Evolutionary conservation across 2,329 filamentous ascomycete genomes (phyloP), one percentile per base, ranked within the genome.

Genomic region (Nigrospora osmanthi): DNA sequence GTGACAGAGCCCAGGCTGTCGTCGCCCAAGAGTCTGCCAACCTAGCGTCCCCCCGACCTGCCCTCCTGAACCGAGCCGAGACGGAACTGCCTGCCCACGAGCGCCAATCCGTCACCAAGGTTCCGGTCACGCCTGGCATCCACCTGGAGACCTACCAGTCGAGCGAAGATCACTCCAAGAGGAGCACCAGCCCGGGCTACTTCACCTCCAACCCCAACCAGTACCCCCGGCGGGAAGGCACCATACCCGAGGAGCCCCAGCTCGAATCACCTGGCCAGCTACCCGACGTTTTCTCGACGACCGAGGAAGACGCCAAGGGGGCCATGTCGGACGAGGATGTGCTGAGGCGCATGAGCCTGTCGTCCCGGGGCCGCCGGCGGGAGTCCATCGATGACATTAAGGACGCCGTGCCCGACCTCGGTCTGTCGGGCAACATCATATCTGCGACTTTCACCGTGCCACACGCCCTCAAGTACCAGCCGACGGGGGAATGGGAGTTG

Each of bases 391-490:
- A 71, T 23, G 76, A 81, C 43, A 72, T 80, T 49, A 70, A 72
- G 54, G 68, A 71, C 45, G 71, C 71, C 45, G 75, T 79, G 52
- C 79, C 79, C 10, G 72, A 78, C 48, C 61, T 83, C 38, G 66
- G 69, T 30, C 66, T 84, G 42, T 81, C 71, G 50, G 80, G 80
- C n/a, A 81, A 79, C 60, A 75, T 83, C 53, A 82, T 84, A 52
- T 83, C 80, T 2, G 79, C 75, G 16, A 81, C 79, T 15, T 83
- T 83, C 54, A 81, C 75, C 49, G 76, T 81, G 49, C 79, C 80
- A 23, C 72, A 83, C 55, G 69, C 75, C 30, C 60, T 83, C 46
- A 72, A 73, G 48, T 82, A 81, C 55, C 71, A 68, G 53, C 76
- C 75, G 54, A 73, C 72, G 14, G 68, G 72, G 46, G 76, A 82